Conservation (phyloP, 1,284 basidiomycete species). For the Puccinia hordei region DNA sequence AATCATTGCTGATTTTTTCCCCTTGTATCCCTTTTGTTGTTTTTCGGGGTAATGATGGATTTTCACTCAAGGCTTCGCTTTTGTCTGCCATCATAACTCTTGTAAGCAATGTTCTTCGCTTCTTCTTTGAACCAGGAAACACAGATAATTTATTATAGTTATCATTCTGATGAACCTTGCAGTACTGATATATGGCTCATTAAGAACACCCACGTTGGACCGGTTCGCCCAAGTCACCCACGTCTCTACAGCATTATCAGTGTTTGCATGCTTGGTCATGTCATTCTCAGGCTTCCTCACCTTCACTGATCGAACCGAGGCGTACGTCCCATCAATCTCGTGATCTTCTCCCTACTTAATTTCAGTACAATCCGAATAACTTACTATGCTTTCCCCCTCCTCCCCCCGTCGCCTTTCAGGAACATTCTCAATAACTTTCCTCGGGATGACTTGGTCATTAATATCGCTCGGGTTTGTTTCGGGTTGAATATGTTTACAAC, state of each 20-base stretch:
- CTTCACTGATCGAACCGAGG: conserved; percentile 88
- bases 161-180: neutral
- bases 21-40: too few relatives aligned
- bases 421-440: conserved; percentile 93
- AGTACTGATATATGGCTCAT: conserved; percentile 86
- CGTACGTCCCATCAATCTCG: conserved; percentile 52
- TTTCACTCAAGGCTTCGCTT: conserved; percentile 70
- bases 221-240: conserved; percentile 92
- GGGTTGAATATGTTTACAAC: conserved; percentile 99
- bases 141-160: neutral
- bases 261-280: conserved; percentile 78
- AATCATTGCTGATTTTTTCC: neutral
- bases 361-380: neutral
- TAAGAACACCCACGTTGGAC: conserved; percentile 89
- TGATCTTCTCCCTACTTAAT: too few relatives aligned
- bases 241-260: conserved; percentile 77
- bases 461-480: conserved; percentile 91
- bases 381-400: neutral
- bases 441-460: conserved; percentile 74
- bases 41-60: neutral
- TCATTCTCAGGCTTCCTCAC: conserved; percentile 87
- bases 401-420: conserved; percentile 64
- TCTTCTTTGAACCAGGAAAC: neutral
- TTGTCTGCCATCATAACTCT: conserved; percentile 90
- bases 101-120: conserved; percentile 52